A percentile compares a stretch with the other conserved stretches of the same genome.
phyloP scores from a whole-genome alignment of 148 eudicot species.

The Beta vulgaris region DNA sequence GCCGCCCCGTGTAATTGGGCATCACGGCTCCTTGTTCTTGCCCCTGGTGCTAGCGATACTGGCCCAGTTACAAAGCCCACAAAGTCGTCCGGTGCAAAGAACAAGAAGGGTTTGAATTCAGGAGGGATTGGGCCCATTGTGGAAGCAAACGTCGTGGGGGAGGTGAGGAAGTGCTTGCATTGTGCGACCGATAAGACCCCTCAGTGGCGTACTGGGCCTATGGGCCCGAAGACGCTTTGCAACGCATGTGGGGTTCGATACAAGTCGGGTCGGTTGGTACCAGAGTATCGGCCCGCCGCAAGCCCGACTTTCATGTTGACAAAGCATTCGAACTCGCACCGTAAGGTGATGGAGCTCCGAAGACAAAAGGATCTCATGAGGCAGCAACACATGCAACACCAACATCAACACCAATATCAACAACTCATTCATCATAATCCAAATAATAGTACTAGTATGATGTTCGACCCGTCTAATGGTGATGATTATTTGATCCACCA shows the following conservation, averaged over 20 bases:
- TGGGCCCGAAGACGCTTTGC: slow-evolving; percentile 88
- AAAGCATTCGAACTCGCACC: slow-evolving; percentile 86
- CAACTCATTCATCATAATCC: slow-evolving; percentile 40
- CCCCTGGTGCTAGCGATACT: slow-evolving; percentile 20
- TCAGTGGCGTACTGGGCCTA: slow-evolving; percentile 91
- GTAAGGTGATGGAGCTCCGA: slow-evolving; percentile 77
- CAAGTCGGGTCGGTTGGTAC: slow-evolving; percentile 82
- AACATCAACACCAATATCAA: slow-evolving; percentile 27
- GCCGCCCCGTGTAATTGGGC: slow-evolving; percentile 78
- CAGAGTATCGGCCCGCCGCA: slow-evolving; percentile 86
- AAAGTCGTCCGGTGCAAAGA: slow-evolving; percentile 35
- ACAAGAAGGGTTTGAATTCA: slow-evolving; percentile 27
- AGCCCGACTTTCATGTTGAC: slow-evolving; percentile 79
- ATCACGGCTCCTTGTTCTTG: slow-evolving; percentile 52
- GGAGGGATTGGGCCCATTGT: slow-evolving; percentile 2
- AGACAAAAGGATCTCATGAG: slow-evolving; percentile 70
- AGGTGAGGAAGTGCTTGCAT: slow-evolving; percentile 68
- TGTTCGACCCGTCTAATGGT: slow-evolving; percentile 46
- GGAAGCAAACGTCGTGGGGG: slow-evolving; percentile 19
- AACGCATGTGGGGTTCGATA: slow-evolving; percentile 91
- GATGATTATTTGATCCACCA: slow-evolving; percentile 90
- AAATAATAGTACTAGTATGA: slow-evolving; percentile 25
- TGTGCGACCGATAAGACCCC: slow-evolving; percentile 91
- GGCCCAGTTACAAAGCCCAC: slow-evolving; percentile 15
- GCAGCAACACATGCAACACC: slow-evolving; percentile 37